Percentiles rank a stretch among this genome's conserved stretches.
These are phyloP conservation scores for Ottelia alismoides DNA, from an alignment of 106 monocot species.

Conservation along the genomic window DNA sequence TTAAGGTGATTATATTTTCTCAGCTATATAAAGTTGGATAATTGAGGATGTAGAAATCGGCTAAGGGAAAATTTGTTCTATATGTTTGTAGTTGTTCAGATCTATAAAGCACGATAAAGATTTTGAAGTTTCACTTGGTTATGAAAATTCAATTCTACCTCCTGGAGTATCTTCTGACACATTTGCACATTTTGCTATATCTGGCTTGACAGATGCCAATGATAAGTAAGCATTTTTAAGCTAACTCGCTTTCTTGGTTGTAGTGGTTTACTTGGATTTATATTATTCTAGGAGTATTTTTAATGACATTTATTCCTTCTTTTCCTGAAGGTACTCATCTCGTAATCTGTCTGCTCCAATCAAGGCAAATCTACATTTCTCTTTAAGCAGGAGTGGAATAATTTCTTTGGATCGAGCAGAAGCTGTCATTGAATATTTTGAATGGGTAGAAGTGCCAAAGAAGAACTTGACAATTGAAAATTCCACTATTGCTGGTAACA, in stretches of 20 bases:
- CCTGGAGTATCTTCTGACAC: slow-evolving; percentile 50
- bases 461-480: slow-evolving; percentile 52
- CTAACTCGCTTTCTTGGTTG: background rate
- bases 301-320: too few species aligned
- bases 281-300: too few species aligned
- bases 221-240: slow-evolving; percentile 55
- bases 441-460: slow-evolving; percentile 97
- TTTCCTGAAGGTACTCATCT: slow-evolving; percentile 41
- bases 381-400: slow-evolving; percentile 82
- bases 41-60: too few species aligned
- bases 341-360: slow-evolving; percentile 89
- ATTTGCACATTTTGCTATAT: slow-evolving; percentile 64
- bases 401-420: slow-evolving; percentile 93
- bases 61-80: background rate
- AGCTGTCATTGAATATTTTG: slow-evolving; percentile 85
- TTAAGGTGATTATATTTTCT: slow-evolving; percentile 53
- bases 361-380: slow-evolving; percentile 96
- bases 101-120: slow-evolving; percentile 77
- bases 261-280: too few species aligned
- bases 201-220: slow-evolving; percentile 74
- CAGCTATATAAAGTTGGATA: background rate
- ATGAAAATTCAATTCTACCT: slow-evolving; percentile 53
- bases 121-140: slow-evolving; percentile 74
- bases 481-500: slow-evolving; percentile 21
- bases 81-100: slow-evolving; percentile 55